Base-by-base conservation (phyloP, 352 stramenopile species). In the Phytophthora idaei region DNA sequence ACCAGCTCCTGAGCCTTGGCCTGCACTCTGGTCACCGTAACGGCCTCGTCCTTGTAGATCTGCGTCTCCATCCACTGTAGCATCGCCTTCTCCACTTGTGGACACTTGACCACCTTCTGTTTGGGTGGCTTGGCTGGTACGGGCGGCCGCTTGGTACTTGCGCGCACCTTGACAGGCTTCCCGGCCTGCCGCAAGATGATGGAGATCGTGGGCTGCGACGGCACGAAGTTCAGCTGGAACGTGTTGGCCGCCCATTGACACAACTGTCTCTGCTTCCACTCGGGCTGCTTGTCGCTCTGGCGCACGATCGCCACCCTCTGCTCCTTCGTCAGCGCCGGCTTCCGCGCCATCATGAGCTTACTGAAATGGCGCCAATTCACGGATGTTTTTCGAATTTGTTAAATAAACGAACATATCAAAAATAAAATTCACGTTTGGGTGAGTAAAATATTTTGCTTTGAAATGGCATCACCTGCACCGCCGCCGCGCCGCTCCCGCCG, bases 181-280 rank as follows among this genome's bases (percentile, higher is more conserved):
- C 83, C 73, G 41, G 68, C 78, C 39, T 76, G 71, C 34, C 89
- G 88, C 57, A 93, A 76, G 58, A 85, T 80, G 63, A 90, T 69
- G 31, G 83, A 92, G 58, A 93, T 92, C 15, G 83, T 87, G 39
- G 85, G 85, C 74, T 93, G 85, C 65, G 85, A 92, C 61, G 85
- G 85, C 65, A 80, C 73, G 36, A 74, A 73, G 15, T 57, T 31
- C 32, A 93, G 64, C 12, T 70, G 49, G 59, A 91, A 94, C 14
- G 79, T 81, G 4, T 82, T 73, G 32, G 85, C 81, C 8, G 74
- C 81, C 85, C 85, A 94, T 49, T 85, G 69, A 27, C 78, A 80
- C 39, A 94, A 65, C 65, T 89, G 67, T 61, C 68, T 75, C 69
- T 94, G 85, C 64, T 79, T 91, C 61, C 68, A 73, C 57, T 73